Percentiles rank a stretch among this genome's conserved stretches.
Evolutionary conservation across 805 yeast genomes (phyloP).

Genomic region (Millerozyma acaciae): DNA sequence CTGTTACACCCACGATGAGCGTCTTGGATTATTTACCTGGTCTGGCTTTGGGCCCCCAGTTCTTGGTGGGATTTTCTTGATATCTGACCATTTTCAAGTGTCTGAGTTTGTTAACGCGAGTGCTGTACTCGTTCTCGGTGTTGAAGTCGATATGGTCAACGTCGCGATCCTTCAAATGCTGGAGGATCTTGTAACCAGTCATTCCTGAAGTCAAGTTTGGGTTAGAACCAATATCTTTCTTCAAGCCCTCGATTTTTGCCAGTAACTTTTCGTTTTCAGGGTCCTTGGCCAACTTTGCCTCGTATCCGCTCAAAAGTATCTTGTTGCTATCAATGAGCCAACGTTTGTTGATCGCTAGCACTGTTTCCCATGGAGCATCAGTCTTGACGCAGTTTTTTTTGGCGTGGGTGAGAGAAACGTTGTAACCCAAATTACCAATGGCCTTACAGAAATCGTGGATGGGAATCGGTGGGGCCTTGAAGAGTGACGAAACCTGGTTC

Average conservation of each 20-base stretch:
- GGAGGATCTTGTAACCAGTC: conserved; percentile 55
- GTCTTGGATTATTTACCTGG: conserved; percentile 33
- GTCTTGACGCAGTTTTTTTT: conserved; percentile 83
- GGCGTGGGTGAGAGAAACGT: conserved; percentile 86
- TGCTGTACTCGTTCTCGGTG: conserved; percentile 53
- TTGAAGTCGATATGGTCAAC: conserved; percentile 50
- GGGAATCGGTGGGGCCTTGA: conserved; percentile 83
- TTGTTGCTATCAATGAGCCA: conserved; percentile 44
- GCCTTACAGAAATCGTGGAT: conserved; percentile 71
- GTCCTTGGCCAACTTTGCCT: conserved; percentile 6
- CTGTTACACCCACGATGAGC: background rate
- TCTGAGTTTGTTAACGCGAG: conserved; percentile 56
- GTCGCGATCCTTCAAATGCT: conserved; percentile 30
- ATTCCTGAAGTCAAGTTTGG: conserved; percentile 38
- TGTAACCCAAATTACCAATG: conserved; percentile 75
- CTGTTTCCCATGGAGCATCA: conserved; percentile 76
- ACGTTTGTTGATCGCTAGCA: conserved; percentile 68
- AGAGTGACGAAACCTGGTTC: conserved; percentile 65
- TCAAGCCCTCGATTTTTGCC: conserved; percentile 18
- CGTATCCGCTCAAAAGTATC: conserved; percentile 15
- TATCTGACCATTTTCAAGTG: conserved; percentile 78
- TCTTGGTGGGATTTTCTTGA: conserved; percentile 88
- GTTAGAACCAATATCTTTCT: conserved; percentile 30
- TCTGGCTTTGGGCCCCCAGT: conserved; percentile 96
- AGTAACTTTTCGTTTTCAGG: conserved; percentile 9